Percentiles rank a stretch among this genome's conserved stretches.
These are phyloP conservation scores for Metschnikowia lunata DNA, from an alignment of 805 yeast species.

Conservation along the genomic window DNA sequence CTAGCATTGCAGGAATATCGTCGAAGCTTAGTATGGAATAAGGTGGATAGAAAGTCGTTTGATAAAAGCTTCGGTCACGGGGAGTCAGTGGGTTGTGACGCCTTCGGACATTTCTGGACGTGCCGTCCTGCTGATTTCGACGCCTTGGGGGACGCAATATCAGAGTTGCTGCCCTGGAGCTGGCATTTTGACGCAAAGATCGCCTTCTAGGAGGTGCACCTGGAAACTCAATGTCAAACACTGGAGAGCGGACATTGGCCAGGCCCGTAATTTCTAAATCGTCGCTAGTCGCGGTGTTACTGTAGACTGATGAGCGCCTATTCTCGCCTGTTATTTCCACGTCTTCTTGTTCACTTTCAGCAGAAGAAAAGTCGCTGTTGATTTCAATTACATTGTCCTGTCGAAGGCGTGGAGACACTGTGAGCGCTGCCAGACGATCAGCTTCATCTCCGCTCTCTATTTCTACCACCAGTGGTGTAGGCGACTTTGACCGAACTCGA, in stretches of 20 bases:
- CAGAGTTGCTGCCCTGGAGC: background rate
- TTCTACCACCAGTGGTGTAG: constrained; percentile 14
- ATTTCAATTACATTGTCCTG: constrained; percentile 12
- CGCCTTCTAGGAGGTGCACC: constrained; percentile 1
- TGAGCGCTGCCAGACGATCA: background rate
- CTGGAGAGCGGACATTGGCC: background rate
- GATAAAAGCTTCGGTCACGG: background rate
- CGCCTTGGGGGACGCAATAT: background rate
- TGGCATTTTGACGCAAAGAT: too few relatives aligned
- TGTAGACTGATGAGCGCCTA: background rate
- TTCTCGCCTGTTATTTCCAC: constrained; percentile 15
- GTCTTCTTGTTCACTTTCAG: constrained; percentile 10
- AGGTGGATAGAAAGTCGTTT: background rate
- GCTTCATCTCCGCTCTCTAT: constrained; percentile 13
- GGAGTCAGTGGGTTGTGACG: constrained; percentile 7
- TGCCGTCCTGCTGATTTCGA: background rate
- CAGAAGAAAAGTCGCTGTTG: constrained; percentile 12
- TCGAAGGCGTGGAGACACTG: background rate
- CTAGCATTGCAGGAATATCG: constrained; percentile 7
- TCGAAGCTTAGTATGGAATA: background rate
- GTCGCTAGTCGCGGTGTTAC: constrained; percentile 1
- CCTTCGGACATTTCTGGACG: constrained; percentile 7
- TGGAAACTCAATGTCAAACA: constrained; percentile 2
- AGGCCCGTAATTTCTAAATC: constrained; percentile 17
- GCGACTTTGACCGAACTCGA: constrained; percentile 6